Evolutionary conservation across 2,329 filamentous ascomycete genomes (phyloP).

Genomic region (Amphichorda felina): DNA sequence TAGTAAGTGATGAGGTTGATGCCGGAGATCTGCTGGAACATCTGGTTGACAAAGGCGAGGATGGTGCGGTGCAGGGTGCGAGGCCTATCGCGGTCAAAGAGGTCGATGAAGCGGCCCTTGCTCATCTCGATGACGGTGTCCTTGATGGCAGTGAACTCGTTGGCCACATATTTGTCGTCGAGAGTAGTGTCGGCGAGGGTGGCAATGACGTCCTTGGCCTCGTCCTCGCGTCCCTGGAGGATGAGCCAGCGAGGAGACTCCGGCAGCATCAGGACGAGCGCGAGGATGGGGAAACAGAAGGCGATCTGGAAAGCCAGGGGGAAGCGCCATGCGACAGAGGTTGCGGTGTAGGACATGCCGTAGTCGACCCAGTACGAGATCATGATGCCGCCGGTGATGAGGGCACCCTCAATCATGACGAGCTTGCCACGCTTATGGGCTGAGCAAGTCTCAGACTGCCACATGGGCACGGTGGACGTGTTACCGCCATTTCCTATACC

Average conservation of each 20-base stretch:
- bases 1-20: slow-evolving; percentile 55
- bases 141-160: slow-evolving; percentile 48
- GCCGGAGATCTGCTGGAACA: slow-evolving; percentile 53
- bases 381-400: slow-evolving; percentile 45
- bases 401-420: slow-evolving; percentile 47
- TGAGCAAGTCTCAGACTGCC: slow-evolving; percentile 48
- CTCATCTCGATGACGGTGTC: slow-evolving; percentile 59
- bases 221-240: slow-evolving; percentile 30
- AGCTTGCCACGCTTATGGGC: slow-evolving; percentile 46
- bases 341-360: slow-evolving; percentile 36
- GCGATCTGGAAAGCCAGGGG: slow-evolving; percentile 42
- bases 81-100: slow-evolving; percentile 47
- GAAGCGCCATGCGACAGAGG: slow-evolving; percentile 39
- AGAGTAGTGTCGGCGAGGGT: slow-evolving; percentile 41
- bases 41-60: slow-evolving; percentile 49
- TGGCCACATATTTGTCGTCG: slow-evolving; percentile 45
- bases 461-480: slow-evolving; percentile 45
- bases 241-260: slow-evolving; percentile 40
- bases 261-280: slow-evolving; percentile 37
- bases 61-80: slow-evolving; percentile 45
- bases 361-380: slow-evolving; percentile 51
- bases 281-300: slow-evolving; percentile 46
- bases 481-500: slow-evolving; percentile 47
- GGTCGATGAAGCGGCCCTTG: slow-evolving; percentile 44
- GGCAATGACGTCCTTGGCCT: slow-evolving; percentile 33